These are phyloP conservation scores for Gamarada debralockiae DNA, from an alignment of 495 filamentous ascomycete genomes.

Conservation along the genomic window DNA sequence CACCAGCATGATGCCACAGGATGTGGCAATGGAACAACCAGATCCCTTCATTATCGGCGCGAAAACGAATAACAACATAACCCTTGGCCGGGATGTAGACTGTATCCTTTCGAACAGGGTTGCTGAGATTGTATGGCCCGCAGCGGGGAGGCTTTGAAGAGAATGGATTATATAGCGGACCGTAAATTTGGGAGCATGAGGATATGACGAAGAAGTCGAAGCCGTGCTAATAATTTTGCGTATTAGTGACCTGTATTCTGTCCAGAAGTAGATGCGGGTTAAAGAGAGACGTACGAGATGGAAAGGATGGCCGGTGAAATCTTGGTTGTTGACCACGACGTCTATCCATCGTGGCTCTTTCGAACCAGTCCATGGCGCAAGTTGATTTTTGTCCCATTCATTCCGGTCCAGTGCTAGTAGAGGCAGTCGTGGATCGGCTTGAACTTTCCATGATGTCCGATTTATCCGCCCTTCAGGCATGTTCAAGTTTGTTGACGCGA, in stretches of 20 bases:
- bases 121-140: slow-evolving; percentile 31
- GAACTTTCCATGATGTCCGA: slow-evolving; percentile 40
- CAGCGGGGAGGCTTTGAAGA: slow-evolving; percentile 36
- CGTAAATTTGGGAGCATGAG: slow-evolving; percentile 31
- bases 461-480: slow-evolving; percentile 44
- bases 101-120: slow-evolving; percentile 53
- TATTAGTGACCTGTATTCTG: no score
- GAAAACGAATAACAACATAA: slow-evolving; percentile 57
- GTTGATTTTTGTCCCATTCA: slow-evolving; percentile 23
- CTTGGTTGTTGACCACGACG: slow-evolving; percentile 76
- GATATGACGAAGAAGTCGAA: slow-evolving; percentile 74
- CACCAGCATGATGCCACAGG: slow-evolving; percentile 74
- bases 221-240: slow-evolving; percentile 53
- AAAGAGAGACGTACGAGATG: slow-evolving; percentile 31
- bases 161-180: slow-evolving; percentile 7
- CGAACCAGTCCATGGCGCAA: slow-evolving; percentile 19
- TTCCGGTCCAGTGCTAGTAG: neutral
- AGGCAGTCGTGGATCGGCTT: neutral
- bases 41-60: slow-evolving; percentile 47
- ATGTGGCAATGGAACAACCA: slow-evolving; percentile 63
- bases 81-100: slow-evolving; percentile 48
- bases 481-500: slow-evolving; percentile 34
- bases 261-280: neutral
- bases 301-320: slow-evolving; percentile 54
- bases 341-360: slow-evolving; percentile 44